Evolutionary conservation across 1,284 basidiomycete genomes (phyloP).

Genomic region (Apiotrichum akiyoshidainum): DNA sequence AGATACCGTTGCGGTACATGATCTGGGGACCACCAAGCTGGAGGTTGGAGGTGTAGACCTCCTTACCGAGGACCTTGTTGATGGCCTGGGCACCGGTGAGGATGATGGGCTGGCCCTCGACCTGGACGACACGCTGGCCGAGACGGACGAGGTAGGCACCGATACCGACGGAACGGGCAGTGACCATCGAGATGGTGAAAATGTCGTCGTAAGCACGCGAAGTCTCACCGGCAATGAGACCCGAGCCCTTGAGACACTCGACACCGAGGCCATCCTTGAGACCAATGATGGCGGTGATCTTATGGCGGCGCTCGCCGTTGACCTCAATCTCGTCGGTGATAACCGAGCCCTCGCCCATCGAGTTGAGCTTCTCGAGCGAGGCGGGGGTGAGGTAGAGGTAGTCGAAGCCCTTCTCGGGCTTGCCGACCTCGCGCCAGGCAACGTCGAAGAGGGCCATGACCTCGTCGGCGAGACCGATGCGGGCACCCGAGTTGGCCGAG

Average conservation of each 20-base stretch:
- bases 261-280: slow-evolving; percentile 97
- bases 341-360: slow-evolving; percentile 73
- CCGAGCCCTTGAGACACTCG: slow-evolving; percentile 91
- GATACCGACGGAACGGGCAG: slow-evolving; percentile 97
- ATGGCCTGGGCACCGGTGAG: slow-evolving; percentile 94
- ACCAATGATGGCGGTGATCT: slow-evolving; percentile 96
- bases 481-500: slow-evolving; percentile 96
- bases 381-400: slow-evolving; percentile 93
- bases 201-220: slow-evolving; percentile 98
- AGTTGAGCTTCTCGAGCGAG: slow-evolving; percentile 75
- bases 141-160: slow-evolving; percentile 98
- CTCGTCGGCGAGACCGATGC: slow-evolving; percentile 94
- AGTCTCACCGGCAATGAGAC: slow-evolving; percentile 97
- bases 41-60: slow-evolving; percentile 97
- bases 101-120: slow-evolving; percentile 98
- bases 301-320: slow-evolving; percentile 80
- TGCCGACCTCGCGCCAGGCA: slow-evolving; percentile 77
- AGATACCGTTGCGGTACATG: slow-evolving; percentile 99
- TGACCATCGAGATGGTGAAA: slow-evolving; percentile 98
- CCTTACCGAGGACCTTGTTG: slow-evolving; percentile 98
- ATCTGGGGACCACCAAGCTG: slow-evolving; percentile 99
- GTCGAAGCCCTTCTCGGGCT: slow-evolving; percentile 91
- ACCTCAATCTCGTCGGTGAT: slow-evolving; percentile 80
- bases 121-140: slow-evolving; percentile 96
- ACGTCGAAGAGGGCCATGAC: slow-evolving; percentile 82